Percentiles rank a stretch among this genome's conserved stretches.
phyloP scores from a whole-genome alignment of 768 basidiomycete genomes.

The Pleurotus tuber-regium region DNA sequence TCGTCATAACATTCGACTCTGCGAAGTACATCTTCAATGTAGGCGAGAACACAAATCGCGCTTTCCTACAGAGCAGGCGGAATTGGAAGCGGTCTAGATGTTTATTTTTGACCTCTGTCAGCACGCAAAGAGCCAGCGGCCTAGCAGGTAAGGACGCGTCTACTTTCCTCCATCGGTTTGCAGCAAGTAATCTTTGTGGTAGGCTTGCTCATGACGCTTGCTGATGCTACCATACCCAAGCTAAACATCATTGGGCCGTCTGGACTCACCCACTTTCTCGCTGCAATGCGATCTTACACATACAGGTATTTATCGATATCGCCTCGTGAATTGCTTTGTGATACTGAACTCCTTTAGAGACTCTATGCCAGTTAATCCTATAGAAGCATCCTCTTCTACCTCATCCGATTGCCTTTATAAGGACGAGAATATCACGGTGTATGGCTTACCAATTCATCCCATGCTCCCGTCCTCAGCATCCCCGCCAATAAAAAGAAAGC shows the following conservation, averaged over 20 bases:
- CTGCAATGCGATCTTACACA: slow-evolving; percentile 66
- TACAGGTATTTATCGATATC: slow-evolving; percentile 48
- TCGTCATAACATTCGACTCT: slow-evolving; percentile 72
- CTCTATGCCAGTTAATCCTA: slow-evolving; percentile 42
- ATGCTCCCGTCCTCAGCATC: not conserved
- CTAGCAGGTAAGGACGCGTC: slow-evolving; percentile 59
- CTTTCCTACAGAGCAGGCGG: slow-evolving; percentile 64
- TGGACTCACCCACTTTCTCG: slow-evolving; percentile 68
- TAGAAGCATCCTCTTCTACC: slow-evolving; percentile 35
- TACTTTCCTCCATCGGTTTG: not conserved
- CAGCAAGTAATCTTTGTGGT: slow-evolving; percentile 7
- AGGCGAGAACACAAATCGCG: slow-evolving; percentile 76
- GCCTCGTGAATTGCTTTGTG: not conserved
- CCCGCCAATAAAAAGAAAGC: slow-evolving; percentile 40
- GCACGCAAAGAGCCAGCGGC: slow-evolving; percentile 64
- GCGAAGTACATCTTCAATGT: slow-evolving; percentile 88
- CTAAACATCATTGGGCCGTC: slow-evolving; percentile 70
- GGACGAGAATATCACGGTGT: slow-evolving; percentile 65
- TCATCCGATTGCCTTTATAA: slow-evolving; percentile 46
- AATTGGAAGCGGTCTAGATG: slow-evolving; percentile 67
- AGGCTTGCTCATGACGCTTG: slow-evolving; percentile 80
- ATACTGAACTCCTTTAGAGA: slow-evolving; percentile 36
- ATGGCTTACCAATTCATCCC: slow-evolving; percentile 49
- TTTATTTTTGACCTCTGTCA: slow-evolving; percentile 70
- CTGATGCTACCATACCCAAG: slow-evolving; percentile 61